A percentile compares a stretch with the other conserved stretches of the same genome.
These are phyloP conservation scores for Triticum turgidum DNA, from an alignment of 176 grass and related monocot species.

Conservation along the genomic window DNA sequence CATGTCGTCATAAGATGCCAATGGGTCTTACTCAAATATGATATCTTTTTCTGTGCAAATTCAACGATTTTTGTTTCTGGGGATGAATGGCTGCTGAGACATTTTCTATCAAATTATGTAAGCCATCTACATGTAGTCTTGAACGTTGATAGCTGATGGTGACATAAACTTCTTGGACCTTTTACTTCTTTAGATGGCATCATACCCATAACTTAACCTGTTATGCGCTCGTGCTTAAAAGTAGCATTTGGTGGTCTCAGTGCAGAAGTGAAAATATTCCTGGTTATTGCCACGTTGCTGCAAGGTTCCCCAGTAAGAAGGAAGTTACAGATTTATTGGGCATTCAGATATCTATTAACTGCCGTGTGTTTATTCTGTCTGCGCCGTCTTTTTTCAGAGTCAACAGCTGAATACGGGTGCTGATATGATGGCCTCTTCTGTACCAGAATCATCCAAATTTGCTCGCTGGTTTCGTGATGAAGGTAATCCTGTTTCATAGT, in stretches of 20 bases:
- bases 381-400: constrained; percentile 51
- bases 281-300: constrained; percentile 9
- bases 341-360: constrained; percentile 31
- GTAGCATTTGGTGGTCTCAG: not conserved
- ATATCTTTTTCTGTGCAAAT: not conserved
- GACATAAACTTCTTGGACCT: not conserved
- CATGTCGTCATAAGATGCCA: constrained; percentile 1
- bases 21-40: not conserved
- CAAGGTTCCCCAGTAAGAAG: not conserved
- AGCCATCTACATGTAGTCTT: constrained; percentile 13
- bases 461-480: constrained; percentile 74
- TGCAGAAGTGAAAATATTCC: constrained; percentile 17
- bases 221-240: constrained; percentile 27
- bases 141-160: not conserved
- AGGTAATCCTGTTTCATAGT: constrained; percentile 55
- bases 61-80: not conserved
- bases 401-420: constrained; percentile 52
- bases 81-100: not conserved
- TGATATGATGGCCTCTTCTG: constrained; percentile 25
- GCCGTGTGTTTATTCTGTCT: constrained; percentile 26
- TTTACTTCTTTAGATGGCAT: not conserved
- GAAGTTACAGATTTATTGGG: not conserved
- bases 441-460: constrained; percentile 95
- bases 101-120: not conserved
- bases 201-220: not conserved